Conservation (phyloP, 192 early-diverging fungal genomes). For the Podochytrium sp. region DNA sequence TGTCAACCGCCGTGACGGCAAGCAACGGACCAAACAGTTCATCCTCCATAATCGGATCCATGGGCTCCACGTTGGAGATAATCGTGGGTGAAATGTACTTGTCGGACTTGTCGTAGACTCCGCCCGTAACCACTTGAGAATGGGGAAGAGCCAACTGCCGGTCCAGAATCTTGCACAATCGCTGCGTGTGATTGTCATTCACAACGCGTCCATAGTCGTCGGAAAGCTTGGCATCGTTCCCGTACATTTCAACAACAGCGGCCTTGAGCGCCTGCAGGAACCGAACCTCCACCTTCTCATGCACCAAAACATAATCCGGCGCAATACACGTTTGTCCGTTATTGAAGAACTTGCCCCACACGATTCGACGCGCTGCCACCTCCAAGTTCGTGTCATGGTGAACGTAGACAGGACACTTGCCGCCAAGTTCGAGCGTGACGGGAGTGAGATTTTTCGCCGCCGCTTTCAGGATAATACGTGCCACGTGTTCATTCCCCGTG, state of each 20-base stretch:
- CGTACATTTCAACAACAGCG: conserved; percentile 37
- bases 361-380: conserved; percentile 70
- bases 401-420: conserved; percentile 78
- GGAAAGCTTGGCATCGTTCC: conserved; percentile 49
- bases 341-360: conserved; percentile 84
- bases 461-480: conserved; percentile 78
- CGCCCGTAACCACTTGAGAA: conserved; percentile 57
- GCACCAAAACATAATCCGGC: conserved; percentile 83
- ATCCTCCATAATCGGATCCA: conserved; percentile 67
- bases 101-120: conserved; percentile 56
- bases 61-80: conserved; percentile 65
- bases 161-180: conserved; percentile 65
- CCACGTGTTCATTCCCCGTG: conserved; percentile 83
- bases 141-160: conserved; percentile 41
- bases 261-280: conserved; percentile 60
- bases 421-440: conserved; percentile 92
- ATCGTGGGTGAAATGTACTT: conserved; percentile 81
- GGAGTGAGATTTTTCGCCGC: conserved; percentile 84
- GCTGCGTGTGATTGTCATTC: conserved; percentile 69
- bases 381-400: conserved; percentile 60
- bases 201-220: conserved; percentile 73
- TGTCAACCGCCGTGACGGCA: conserved; percentile 66
- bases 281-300: conserved; percentile 56
- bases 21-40: conserved; percentile 95
- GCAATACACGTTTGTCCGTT: conserved; percentile 75